Conservation (phyloP, 2,329 filamentous ascomycete genomes). For the Tetracladium maxilliforme region DNA sequence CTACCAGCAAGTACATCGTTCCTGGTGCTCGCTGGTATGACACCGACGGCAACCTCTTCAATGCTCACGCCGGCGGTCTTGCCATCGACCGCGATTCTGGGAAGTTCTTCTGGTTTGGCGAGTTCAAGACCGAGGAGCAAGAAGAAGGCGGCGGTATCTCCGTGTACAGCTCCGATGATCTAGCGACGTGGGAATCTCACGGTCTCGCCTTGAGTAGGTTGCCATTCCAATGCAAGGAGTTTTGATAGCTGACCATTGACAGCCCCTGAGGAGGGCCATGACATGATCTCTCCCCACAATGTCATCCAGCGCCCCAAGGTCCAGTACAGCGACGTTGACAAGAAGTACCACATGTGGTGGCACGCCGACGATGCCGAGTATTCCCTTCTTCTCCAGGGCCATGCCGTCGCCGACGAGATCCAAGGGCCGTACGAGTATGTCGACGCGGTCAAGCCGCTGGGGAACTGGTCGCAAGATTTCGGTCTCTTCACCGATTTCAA, state of each 20-base stretch:
- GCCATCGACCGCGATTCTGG: conserved; percentile 33
- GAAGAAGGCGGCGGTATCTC: conserved; percentile 44
- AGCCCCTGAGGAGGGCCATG: conserved; percentile 36
- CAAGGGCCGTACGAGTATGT: conserved; percentile 38
- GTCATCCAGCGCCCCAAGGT: conserved; percentile 51
- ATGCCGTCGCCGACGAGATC: conserved; percentile 35
- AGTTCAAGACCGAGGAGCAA: conserved; percentile 43
- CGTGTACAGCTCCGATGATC: conserved; percentile 44
- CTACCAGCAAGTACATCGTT: conserved; percentile 46
- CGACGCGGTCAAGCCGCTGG: conserved; percentile 35
- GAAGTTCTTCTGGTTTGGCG: conserved; percentile 46
- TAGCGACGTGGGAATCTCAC: conserved; percentile 42
- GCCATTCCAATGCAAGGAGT: background rate
- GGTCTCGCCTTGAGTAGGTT: conserved; percentile 36
- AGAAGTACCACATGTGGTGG: conserved; percentile 45
- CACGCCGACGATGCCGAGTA: conserved; percentile 44
- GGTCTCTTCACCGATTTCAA: conserved; percentile 46
- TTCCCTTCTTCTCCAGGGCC: conserved; percentile 37
- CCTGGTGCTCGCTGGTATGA: conserved; percentile 46
- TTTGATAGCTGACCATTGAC: background rate
- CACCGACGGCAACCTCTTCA: conserved; percentile 42
- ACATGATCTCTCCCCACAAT: conserved; percentile 35
- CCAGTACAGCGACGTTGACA: conserved; percentile 35
- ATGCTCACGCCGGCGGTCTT: conserved; percentile 44
- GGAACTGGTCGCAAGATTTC: conserved; percentile 49